Base-by-base conservation (phyloP, 192 early-diverging fungal species). In the Umbelopsis sp. region DNA sequence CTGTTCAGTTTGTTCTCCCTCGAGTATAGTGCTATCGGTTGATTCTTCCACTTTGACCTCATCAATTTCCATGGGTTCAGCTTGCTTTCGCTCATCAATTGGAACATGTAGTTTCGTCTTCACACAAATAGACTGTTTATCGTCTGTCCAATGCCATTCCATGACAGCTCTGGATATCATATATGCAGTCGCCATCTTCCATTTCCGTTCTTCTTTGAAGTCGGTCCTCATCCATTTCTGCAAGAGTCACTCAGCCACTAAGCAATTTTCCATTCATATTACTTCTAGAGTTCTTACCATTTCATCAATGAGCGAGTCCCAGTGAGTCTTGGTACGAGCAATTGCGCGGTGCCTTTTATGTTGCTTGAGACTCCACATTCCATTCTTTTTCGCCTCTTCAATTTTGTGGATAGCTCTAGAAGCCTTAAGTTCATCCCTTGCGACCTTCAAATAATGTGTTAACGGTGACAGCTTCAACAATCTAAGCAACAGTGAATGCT, bases 201-300 rank as follows among this genome's bases (percentile, higher is more conserved):
- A 93, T 46, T 84, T 86, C 46, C 88, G 78, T 71, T 96, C 94
- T 67, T 95, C 88, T 64, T 86, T 86, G 77, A 93, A 95, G 69
- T 96, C 94, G 27, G 85, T 88, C 23, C 83, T 80, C 74, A 89
- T 80, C 94, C 93, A 96, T 81, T 84, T 84, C 90, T 92, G 71
- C 46, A 4, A 3, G 37, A 6, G 4, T 4, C 25, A 46, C 8
- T 44, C 22, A 67, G 45, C 45, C 64, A 13, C n/a, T 30, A 67
- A 25, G 35, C 49, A 8, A n/a, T 52, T 8, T 48, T 27, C 20
- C 7, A 51, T 47, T 16, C 21, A 74, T 33, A 46, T 58, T 35
- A 64, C 46, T 15, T 50, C 27, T 22, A 33, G 13, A 61, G 27
- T n/a, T 37, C 69, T n/a, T 78, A 91, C 89, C 91, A 94, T 89